Evolutionary conservation across 2,329 filamentous ascomycete genomes (phyloP), one percentile per base, ranked within the genome.

Genomic region (Salinomyces thailandicus): DNA sequence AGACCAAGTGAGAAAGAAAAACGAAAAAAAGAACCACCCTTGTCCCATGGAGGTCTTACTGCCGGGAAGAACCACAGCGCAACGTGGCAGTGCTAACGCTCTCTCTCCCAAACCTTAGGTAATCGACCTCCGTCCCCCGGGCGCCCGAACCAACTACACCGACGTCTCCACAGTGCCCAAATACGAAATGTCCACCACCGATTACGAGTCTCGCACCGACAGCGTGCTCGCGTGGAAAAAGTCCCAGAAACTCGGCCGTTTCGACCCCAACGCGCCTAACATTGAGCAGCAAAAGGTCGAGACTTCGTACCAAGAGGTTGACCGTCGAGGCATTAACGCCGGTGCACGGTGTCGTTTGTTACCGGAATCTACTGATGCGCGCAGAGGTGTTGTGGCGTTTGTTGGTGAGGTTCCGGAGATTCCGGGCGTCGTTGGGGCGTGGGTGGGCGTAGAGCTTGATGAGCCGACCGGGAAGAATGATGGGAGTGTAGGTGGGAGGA

Each of bases 181-280:
- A 66, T 96, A 91, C 60, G 76, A 81, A 44, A 81, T 98, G 72
- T 84, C 86, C n/a, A 69, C 73, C 35, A 72, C 79, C 33, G 81
- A 87, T 55, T 98, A 98, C 63, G 85, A 86, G 58, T 76, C 77
- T 53, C 85, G 87, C 55, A 69, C 77, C 29, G 85, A 95, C 62
- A 89, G 82, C 3, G 91, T 98, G 11, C 73, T 95, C 16, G 84
- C 87, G 5, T 96, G 86, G 86, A 98, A 98, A 65, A 89, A 84
- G 64, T 68, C 77, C n/a, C 79, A 94, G 61, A 87, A 93, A 59
- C 75, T 96, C n/a, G 91, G 91, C 34, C 84, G 91, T 22, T 98
- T 98, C 62, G 85, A 96, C 57, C 91, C 91, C 9, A 71, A 80
- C 50, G 85, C 86, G 5, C 77, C 82, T 13, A 75, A 70, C 42